phyloP scores from a whole-genome alignment of 768 basidiomycete genomes.

The Cyclocybe aegerita region DNA sequence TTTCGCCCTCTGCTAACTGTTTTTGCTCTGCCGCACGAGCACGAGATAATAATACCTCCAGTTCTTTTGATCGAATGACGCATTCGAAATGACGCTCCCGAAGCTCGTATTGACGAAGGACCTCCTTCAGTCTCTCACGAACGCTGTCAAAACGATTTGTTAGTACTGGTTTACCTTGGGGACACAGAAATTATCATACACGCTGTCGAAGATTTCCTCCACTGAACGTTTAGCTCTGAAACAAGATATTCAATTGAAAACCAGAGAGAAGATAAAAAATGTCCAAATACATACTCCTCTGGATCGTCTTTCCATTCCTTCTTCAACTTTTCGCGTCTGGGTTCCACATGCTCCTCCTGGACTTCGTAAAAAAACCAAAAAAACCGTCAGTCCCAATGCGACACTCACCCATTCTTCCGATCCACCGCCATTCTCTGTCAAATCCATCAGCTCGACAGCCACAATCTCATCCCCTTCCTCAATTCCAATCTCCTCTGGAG shows the following conservation, averaged over 20 bases:
- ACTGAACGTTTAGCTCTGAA: slow-evolving; percentile 69
- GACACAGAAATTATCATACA: slow-evolving; percentile 50
- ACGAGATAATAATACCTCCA: slow-evolving; percentile 83
- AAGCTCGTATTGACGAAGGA: slow-evolving; percentile 85
- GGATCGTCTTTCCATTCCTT: slow-evolving; percentile 83
- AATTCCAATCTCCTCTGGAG: slow-evolving; percentile 84
- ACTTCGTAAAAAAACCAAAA: slow-evolving; percentile 4
- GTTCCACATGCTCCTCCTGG: slow-evolving; percentile 66
- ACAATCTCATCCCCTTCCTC: slow-evolving; percentile 88
- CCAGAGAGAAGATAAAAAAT: not conserved
- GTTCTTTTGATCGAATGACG: slow-evolving; percentile 88
- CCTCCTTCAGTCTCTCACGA: slow-evolving; percentile 83
- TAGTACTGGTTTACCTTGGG: too few relatives aligned
- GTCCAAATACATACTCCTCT: slow-evolving; percentile 53
- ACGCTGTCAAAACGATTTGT: slow-evolving; percentile 44
- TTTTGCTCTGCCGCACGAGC: slow-evolving; percentile 88
- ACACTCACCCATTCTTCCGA: slow-evolving; percentile 62
- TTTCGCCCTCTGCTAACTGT: slow-evolving; percentile 78
- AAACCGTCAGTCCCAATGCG: not conserved
- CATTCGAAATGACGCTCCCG: slow-evolving; percentile 93
- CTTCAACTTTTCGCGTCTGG: slow-evolving; percentile 66
- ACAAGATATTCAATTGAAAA: slow-evolving; percentile 4
- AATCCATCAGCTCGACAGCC: slow-evolving; percentile 88
- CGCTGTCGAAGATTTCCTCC: slow-evolving; percentile 82
- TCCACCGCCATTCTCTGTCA: slow-evolving; percentile 66